These are phyloP conservation scores for Zopfochytrium polystomum DNA, from an alignment of 371 early-diverging fungal species.

Conservation along the genomic window DNA sequence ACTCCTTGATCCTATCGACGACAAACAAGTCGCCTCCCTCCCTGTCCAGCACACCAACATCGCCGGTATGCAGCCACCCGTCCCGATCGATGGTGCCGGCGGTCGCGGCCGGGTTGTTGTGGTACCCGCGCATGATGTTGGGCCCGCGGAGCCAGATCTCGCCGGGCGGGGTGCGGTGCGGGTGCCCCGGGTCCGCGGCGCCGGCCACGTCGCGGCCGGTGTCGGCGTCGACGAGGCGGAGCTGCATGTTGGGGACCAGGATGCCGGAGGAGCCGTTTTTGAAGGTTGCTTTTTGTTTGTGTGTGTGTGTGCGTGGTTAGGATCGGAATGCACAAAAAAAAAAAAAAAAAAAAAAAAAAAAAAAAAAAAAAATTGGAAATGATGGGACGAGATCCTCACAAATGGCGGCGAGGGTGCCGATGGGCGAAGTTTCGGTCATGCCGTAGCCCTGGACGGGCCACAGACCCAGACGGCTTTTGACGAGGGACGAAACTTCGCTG, in stretches of 20 bases:
- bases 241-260: slow-evolving; percentile 66
- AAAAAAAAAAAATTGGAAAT: too few relatives aligned
- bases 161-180: slow-evolving; percentile 9
- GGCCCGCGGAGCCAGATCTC: slow-evolving; percentile 74
- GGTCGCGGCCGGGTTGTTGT: slow-evolving; percentile 79
- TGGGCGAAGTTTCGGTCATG: slow-evolving; percentile 39
- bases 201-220: slow-evolving; percentile 24
- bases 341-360: too few relatives aligned
- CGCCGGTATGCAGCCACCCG: too few relatives aligned
- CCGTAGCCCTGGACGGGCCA: slow-evolving; percentile 57
- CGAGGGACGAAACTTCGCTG: slow-evolving; percentile 51
- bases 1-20: slow-evolving; percentile 44
- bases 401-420: slow-evolving; percentile 35
- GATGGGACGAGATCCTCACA: not conserved
- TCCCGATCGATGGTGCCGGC: slow-evolving; percentile 60
- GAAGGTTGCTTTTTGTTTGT: too few relatives aligned
- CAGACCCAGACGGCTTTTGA: slow-evolving; percentile 54
- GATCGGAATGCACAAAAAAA: too few relatives aligned
- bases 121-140: slow-evolving; percentile 67
- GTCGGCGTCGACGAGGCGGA: slow-evolving; percentile 63
- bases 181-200: slow-evolving; percentile 1
- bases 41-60: slow-evolving; percentile 68
- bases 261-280: slow-evolving; percentile 75
- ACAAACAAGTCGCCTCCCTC: slow-evolving; percentile 57
- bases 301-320: too few relatives aligned